Percentiles rank a stretch among this genome's conserved stretches.
phyloP scores from a whole-genome alignment of 2,329 filamentous ascomycete genomes.

The Cercospora berteroae region DNA sequence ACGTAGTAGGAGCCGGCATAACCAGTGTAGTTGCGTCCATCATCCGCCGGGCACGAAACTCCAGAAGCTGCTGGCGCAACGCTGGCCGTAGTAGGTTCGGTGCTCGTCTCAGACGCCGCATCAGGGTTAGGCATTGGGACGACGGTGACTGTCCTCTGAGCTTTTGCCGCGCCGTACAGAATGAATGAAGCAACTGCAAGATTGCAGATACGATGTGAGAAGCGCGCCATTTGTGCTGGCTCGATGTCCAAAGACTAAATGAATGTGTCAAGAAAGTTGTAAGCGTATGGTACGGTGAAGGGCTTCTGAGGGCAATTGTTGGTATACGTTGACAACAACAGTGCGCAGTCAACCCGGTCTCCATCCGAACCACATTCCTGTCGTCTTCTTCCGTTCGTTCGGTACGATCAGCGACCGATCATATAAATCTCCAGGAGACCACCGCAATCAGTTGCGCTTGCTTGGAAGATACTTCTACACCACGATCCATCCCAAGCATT shows the following conservation, averaged over 20 bases:
- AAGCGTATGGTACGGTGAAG: background rate
- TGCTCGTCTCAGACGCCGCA: background rate
- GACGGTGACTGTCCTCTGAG: constrained; percentile 7
- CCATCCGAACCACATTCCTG: constrained; percentile 33
- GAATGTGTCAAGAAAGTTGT: constrained; percentile 1
- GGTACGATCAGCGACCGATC: background rate
- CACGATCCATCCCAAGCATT: background rate
- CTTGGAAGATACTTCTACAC: background rate
- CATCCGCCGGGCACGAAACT: background rate
- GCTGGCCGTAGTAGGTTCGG: background rate
- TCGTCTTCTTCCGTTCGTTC: constrained; percentile 17
- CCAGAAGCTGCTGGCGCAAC: background rate
- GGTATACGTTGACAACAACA: background rate
- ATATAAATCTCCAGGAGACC: background rate
- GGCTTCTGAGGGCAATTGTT: background rate
- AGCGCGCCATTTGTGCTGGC: constrained; percentile 12
- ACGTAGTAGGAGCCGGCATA: background rate
- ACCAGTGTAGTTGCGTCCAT: constrained; percentile 1
- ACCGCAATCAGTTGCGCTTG: background rate
- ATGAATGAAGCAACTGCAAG: constrained; percentile 14
- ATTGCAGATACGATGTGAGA: constrained; percentile 12
- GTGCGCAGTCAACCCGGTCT: constrained; percentile 13
- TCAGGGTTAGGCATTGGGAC: background rate
- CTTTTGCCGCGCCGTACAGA: constrained; percentile 8
- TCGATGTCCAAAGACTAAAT: constrained; percentile 11